Conservation (phyloP, 257 asterid genomes). For the Fraxinus cuspidata region DNA sequence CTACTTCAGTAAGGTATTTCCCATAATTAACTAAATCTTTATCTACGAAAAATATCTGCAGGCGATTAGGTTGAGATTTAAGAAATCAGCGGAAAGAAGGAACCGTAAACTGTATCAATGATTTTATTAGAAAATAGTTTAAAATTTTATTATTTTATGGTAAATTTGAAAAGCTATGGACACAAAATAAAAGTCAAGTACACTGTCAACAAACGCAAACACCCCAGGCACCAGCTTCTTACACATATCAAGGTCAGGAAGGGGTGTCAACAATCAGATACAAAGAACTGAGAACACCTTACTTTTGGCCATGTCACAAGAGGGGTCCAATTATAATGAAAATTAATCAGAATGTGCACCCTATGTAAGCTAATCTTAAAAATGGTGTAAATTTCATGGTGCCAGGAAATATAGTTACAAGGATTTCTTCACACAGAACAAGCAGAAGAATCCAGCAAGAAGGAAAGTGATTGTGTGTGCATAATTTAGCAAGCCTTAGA, state of each 20-base stretch:
- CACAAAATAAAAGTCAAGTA: neutral
- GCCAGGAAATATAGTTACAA: neutral
- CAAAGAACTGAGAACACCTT: neutral
- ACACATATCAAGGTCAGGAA: neutral
- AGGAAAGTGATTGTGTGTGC: neutral
- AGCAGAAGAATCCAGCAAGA: neutral
- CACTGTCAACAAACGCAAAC: neutral
- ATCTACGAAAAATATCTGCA: no score
- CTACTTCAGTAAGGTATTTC: no score
- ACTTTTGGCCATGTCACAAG: neutral
- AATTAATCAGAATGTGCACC: neutral
- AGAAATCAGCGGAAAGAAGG: no score
- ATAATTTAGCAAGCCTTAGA: neutral
- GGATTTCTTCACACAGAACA: neutral
- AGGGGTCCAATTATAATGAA: neutral
- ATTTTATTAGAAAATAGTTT: no score
- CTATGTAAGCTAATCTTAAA: neutral
- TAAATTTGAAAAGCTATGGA: no score
- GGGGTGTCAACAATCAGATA: neutral
- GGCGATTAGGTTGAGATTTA: no score
- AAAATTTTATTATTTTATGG: no score
- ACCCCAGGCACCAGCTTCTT: neutral
- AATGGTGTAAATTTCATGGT: neutral
- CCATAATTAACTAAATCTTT: no score
- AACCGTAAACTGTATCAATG: no score